Evolutionary conservation across 2,329 filamentous ascomycete species (phyloP).

Genomic region (Fusarium annulatum): DNA sequence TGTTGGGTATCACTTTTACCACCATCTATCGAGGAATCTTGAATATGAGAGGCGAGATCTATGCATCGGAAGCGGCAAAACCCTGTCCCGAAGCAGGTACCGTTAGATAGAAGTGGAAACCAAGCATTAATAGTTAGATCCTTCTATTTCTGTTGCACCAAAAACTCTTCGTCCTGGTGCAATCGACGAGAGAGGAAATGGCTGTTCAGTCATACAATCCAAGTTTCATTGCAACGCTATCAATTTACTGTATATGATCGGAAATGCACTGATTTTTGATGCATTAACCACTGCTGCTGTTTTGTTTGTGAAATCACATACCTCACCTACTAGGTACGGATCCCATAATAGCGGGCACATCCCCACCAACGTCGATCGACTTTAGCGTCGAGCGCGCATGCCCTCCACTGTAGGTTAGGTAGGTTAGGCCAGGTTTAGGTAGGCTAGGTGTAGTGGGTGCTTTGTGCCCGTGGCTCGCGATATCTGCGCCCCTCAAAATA

Average conservation of each 20-base stretch:
- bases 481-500: conserved; percentile 40
- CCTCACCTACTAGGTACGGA: neutral
- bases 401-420: conserved; percentile 9
- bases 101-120: neutral
- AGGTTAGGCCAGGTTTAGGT: neutral
- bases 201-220: neutral
- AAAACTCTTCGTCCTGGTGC: conserved; percentile 30
- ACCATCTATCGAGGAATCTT: neutral
- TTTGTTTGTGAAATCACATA: conserved; percentile 23
- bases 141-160: conserved; percentile 17
- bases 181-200: conserved; percentile 16
- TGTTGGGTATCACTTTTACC: neutral
- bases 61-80: conserved; percentile 41
- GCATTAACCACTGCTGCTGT: neutral
- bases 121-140: neutral
- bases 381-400: conserved; percentile 24
- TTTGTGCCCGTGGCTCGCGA: conserved; percentile 22
- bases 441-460: neutral
- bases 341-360: neutral
- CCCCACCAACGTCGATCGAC: conserved; percentile 2
- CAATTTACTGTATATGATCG: neutral
- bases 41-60: neutral
- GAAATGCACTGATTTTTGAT: conserved; percentile 7
- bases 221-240: neutral
- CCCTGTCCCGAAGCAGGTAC: conserved; percentile 36